Base-by-base conservation (phyloP, 164 flowering plant species). In the Malania oleifera region DNA sequence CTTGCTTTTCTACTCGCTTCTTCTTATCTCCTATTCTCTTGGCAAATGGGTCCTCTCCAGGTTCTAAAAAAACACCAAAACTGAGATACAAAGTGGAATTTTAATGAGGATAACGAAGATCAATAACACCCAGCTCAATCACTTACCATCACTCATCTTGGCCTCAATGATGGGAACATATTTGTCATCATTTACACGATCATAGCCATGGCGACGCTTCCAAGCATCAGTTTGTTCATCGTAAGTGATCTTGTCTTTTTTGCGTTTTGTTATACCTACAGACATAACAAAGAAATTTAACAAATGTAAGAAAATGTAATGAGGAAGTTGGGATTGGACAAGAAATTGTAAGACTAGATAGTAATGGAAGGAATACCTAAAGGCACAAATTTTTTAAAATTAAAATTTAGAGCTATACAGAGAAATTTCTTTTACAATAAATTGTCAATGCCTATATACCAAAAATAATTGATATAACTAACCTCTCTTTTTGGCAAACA, bases 201-300 rank as follows among this genome's bases (percentile, higher is more conserved):
- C 99, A 75, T 90, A 90, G 25, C 97, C 98, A 80, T 76, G 75
- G 1, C 84, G 86, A 27, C 97, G 88, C 76, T 93, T 90, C 97
- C 97, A 90, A 17, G 80, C 58, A 51, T 73, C 74, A 28, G 89
- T 86, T 62, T 83, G 78, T 24, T 83, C 88, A 72, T 85, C 88
- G 64, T 63, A 85, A 5, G 66, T 72, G 27, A 66, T 20, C 70
- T 93, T 93, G 63, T 86, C 93, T 59, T 85, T 93, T 50, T 87
- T 84, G 15, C 79, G 84, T 5, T 87, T 86, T 70, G 75, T 65
- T 38, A 93, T 93, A 58, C 96, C 96, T 87, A 75, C 52, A 73
- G 24, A 61, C 20, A 59, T 41, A 18, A 45, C 52, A 54, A 38
- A 39, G 6, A 13, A 47, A 18, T 8, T 52, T 0, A 14, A 35